Percentiles rank a stretch among this genome's conserved stretches.
phyloP scores from a whole-genome alignment of 805 yeast species.

The Candida nanaspora region DNA sequence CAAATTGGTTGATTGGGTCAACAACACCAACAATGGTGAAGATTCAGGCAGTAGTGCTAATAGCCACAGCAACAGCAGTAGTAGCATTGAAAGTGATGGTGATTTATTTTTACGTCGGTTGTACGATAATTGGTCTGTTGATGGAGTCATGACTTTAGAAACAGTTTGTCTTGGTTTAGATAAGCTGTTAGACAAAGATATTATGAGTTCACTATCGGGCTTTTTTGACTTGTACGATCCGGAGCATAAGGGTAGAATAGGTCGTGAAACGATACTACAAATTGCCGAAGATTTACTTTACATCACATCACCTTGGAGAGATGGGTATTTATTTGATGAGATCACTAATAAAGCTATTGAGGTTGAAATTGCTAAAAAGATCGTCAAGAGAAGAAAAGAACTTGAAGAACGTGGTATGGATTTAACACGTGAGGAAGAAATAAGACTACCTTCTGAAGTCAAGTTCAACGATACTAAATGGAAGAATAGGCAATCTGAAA shows the following conservation, averaged over 20 bases:
- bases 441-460: slow-evolving; percentile 51
- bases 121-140: slow-evolving; percentile 59
- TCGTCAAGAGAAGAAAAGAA: slow-evolving; percentile 33
- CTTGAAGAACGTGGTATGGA: slow-evolving; percentile 25
- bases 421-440: slow-evolving; percentile 24
- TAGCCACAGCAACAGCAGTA: slow-evolving; percentile 19
- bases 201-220: slow-evolving; percentile 71
- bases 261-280: slow-evolving; percentile 71
- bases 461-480: slow-evolving; percentile 56
- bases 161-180: slow-evolving; percentile 73
- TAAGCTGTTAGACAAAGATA: slow-evolving; percentile 58
- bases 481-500: slow-evolving; percentile 58
- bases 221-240: slow-evolving; percentile 73
- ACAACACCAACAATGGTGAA: too few relatives aligned
- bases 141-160: slow-evolving; percentile 54
- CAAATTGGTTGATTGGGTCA: slow-evolving; percentile 74
- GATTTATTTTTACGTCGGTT: slow-evolving; percentile 52
- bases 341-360: slow-evolving; percentile 60
- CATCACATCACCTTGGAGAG: slow-evolving; percentile 82
- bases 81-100: neutral
- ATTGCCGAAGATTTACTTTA: slow-evolving; percentile 83
- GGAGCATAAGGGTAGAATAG: slow-evolving; percentile 51
- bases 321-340: slow-evolving; percentile 56
- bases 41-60: slow-evolving; percentile 18
- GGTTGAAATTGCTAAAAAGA: slow-evolving; percentile 57